Evolutionary conservation across 1,139 yeast genomes (phyloP), one percentile per base, ranked within the genome.

Genomic region (Hyphopichia fennica): DNA sequence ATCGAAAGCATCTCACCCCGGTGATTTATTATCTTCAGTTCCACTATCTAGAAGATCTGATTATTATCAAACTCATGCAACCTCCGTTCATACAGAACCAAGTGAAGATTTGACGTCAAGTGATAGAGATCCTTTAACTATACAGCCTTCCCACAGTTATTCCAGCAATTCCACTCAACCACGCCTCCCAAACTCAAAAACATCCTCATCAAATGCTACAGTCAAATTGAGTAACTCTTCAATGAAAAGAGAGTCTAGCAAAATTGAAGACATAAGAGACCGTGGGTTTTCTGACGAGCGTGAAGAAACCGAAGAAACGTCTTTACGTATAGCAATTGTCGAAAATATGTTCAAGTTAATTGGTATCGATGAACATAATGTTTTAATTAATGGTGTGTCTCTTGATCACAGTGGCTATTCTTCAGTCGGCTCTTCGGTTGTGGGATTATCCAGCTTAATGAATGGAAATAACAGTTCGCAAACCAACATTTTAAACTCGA

Each of bases 11-110:
- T 85, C 87, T 45, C 75, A 70, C 44, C 96, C 96, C 0, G 96
- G 96, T 25, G 96, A 89, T 59, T 69, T 89, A 43, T 65, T 89
- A 14, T 86, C 96, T 0, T 87, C 87, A 41, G 96, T 86, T 0
- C 95, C 96, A 0, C 63, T 88, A 3, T 79, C 90, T 1, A 69
- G 91, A 48, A 68, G 74, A 44, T 54, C 72, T 0, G 64, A 67
- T 25, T 58, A 59, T 25, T 34, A 23, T 11, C 37, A 34, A 14
- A 5, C 37, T 19, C 32, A 35, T 18, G 38, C 31, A 13, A 28
- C 35, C 13, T 10, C 35, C 3, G 25, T 33, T 19, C 35, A 33
- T 3, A 8, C 35, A 4, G 35, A 33, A 3, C 17, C 35, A n/a
- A 8, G 17, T 19, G 35, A 33, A 8, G 34, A 31, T 16, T 10